Percentiles rank a stretch among this genome's conserved stretches.
Evolutionary conservation across 2,329 filamentous ascomycete genomes (phyloP).

Genomic region (Fusarium protoensiforme): DNA sequence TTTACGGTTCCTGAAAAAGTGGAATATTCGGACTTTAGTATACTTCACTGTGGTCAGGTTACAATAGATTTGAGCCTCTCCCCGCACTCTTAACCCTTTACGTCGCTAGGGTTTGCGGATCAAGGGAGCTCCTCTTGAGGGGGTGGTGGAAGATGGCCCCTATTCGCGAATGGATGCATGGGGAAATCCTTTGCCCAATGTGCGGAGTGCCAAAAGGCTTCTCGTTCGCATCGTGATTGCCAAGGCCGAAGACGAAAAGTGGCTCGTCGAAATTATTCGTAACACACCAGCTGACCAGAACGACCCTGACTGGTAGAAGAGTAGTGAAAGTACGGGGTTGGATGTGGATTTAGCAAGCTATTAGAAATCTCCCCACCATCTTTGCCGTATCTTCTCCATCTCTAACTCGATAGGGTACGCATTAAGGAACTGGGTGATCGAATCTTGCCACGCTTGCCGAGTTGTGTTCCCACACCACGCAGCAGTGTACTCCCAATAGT

Average conservation of each 20-base stretch:
- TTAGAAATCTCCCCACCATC: constrained; percentile 59
- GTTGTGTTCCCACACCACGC: constrained; percentile 20
- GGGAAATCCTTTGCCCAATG: too few species aligned
- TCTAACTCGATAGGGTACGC: neutral
- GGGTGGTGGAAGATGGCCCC: too few species aligned
- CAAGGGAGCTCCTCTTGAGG: neutral
- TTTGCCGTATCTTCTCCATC: constrained; percentile 54
- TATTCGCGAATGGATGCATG: too few species aligned
- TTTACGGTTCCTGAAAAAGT: neutral
- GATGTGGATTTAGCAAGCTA: neutral
- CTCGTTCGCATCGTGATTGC: too few species aligned
- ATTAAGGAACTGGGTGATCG: neutral
- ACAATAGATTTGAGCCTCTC: neutral
- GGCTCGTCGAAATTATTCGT: too few species aligned
- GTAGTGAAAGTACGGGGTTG: neutral
- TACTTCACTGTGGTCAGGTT: neutral
- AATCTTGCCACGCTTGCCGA: neutral
- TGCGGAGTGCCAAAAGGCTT: too few species aligned
- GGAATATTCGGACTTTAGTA: neutral
- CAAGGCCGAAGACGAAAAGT: too few species aligned
- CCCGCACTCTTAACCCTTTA: neutral
- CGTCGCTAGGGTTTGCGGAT: neutral
- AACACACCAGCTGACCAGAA: too few species aligned
- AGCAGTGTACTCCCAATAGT: constrained; percentile 50
- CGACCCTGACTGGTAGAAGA: neutral